Evolutionary conservation across 148 eudicot species (phyloP), one percentile per base, ranked within the genome.

Genomic region (Vaccinium darrowii): DNA sequence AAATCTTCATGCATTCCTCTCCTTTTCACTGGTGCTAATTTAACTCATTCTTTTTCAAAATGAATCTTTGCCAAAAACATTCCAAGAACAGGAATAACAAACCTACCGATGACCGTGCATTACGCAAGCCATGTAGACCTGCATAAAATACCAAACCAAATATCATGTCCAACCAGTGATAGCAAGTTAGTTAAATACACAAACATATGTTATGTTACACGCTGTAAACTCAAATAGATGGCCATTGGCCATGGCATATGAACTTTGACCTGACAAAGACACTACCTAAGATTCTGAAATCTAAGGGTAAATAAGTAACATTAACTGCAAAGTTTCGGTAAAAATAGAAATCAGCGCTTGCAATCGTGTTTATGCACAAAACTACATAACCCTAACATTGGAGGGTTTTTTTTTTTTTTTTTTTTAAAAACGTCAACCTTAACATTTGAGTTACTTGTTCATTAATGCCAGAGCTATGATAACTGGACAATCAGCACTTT

Each of bases 101-200:
- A 79, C 83, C 85, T 88, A 96, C 99, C 95, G 91, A 86, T 86
- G 92, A 83, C 96, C 96, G 27, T 93, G 92, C 88, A 91, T 89
- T 85, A 96, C 81, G 65, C 99, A 96, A 56, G 98, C 95, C 99
- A 96, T 96, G 88, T 92, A 93, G 51, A 96, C 97, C 99, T 96
- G 95, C 86, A 92, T 69, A 83, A 19, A 83, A 76, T 76, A 72
- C 84, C 54, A 81, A 71, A 79, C 50, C 14, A 56, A 51, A 85
- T 47, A 85, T 86, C 52, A 27, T 30, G 78, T 76, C 25, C 60
- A 21, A 75, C 51, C 1, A 23, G 78, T 81, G 77, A 52, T 83
- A 85, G 80, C 56, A 75, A 82, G 33, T 47, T 15, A 69, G 33
- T 47, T 15, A 69, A 19, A 52, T 49, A 76, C 57, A 5, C 33